These are phyloP conservation scores for Potentilla sterilis DNA, from an alignment of 306 rosid genomes.

Conservation along the genomic window DNA sequence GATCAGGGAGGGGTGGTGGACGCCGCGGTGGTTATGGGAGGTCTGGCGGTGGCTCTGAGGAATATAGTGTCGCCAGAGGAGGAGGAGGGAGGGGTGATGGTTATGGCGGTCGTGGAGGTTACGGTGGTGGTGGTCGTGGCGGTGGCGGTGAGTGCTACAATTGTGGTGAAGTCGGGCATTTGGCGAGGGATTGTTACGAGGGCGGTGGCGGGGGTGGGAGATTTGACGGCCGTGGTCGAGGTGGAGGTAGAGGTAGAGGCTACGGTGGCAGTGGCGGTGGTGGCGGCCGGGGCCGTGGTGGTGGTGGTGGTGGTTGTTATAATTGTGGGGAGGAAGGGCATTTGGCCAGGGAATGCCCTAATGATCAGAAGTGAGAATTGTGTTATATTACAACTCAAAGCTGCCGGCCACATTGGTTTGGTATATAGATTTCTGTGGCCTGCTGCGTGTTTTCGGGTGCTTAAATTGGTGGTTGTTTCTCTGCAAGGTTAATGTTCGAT, in stretches of 20 bases:
- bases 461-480: slow-evolving; percentile 14
- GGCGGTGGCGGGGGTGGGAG: slow-evolving; percentile 18
- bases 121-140: slow-evolving; percentile 26
- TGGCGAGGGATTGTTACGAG: slow-evolving; percentile 55
- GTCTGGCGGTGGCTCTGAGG: slow-evolving; percentile 20
- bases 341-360: slow-evolving; percentile 70
- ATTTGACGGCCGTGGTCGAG: slow-evolving; percentile 24
- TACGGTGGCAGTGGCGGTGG: background rate
- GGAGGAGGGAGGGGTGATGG: slow-evolving; percentile 29
- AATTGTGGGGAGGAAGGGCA: slow-evolving; percentile 83
- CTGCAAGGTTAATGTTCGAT: background rate
- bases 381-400: background rate
- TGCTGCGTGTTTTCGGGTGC: slow-evolving; percentile 11
- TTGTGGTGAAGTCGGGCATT: slow-evolving; percentile 62
- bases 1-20: slow-evolving; percentile 17
- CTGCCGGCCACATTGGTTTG: background rate
- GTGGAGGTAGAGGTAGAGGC: slow-evolving; percentile 16
- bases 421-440: slow-evolving; percentile 11
- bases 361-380: slow-evolving; percentile 37
- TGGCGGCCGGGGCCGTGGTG: slow-evolving; percentile 23
- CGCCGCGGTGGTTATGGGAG: slow-evolving; percentile 28
- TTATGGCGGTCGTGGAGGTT: slow-evolving; percentile 20
- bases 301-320: slow-evolving; percentile 44
- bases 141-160: slow-evolving; percentile 49
- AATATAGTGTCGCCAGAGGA: slow-evolving; percentile 29